A percentile compares a stretch with the other conserved stretches of the same genome.
Conservation (phyloP, 2,329 filamentous ascomycete genomes). For the Epichloe baconii region DNA sequence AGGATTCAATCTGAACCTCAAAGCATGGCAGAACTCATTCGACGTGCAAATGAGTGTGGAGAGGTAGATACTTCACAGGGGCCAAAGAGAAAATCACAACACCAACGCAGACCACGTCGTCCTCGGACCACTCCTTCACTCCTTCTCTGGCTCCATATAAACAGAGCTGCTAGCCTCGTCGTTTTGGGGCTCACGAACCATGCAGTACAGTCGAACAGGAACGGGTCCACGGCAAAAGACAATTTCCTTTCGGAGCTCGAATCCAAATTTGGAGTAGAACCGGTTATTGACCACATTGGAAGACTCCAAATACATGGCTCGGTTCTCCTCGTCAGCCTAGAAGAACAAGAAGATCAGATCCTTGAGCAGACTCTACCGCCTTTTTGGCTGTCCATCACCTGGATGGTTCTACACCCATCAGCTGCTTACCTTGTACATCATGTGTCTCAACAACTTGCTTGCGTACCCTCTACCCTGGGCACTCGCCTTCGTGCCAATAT, state of each 20-base stretch:
- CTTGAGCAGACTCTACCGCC: too few species aligned
- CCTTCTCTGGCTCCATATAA: not conserved
- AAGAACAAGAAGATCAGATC: slow-evolving; percentile 17
- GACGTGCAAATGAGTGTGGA: not conserved
- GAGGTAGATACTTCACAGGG: not conserved
- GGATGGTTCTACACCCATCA: too few species aligned
- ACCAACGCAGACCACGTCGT: not conserved
- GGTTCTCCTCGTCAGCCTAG: slow-evolving; percentile 54
- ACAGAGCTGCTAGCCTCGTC: slow-evolving; percentile 10
- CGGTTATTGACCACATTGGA: slow-evolving; percentile 53
- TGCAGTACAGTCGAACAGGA: slow-evolving; percentile 60
- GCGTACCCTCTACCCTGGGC: slow-evolving; percentile 63
- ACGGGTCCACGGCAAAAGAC: slow-evolving; percentile 43
- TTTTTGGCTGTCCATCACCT: too few species aligned
- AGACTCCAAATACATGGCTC: slow-evolving; percentile 66
- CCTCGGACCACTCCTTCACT: not conserved
- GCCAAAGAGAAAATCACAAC: not conserved
- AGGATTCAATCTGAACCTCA: not conserved
- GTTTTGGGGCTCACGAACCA: slow-evolving; percentile 59
- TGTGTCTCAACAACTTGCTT: slow-evolving; percentile 55
- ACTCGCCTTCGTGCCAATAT: slow-evolving; percentile 62
- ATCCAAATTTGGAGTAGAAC: slow-evolving; percentile 68
- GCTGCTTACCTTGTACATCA: slow-evolving; percentile 42
- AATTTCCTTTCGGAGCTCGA: slow-evolving; percentile 51
- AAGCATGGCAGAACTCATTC: not conserved